Conservation (phyloP, 2,329 filamentous ascomycete genomes). For the Helicocarpus griseus region DNA sequence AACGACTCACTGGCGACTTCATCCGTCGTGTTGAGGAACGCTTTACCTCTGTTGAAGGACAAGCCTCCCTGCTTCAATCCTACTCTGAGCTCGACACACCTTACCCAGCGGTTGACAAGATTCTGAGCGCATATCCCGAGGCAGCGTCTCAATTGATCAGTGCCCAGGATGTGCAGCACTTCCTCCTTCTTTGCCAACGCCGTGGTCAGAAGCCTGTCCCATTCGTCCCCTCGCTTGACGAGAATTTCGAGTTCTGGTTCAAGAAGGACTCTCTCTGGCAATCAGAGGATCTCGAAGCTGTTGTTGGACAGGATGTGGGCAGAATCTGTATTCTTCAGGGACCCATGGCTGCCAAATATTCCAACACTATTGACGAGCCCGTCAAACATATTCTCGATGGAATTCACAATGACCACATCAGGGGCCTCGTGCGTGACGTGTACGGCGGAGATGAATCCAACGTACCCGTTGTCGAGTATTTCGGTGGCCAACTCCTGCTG, state of each 20-base stretch:
- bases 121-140: constrained; percentile 75
- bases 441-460: constrained; percentile 64
- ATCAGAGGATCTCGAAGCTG: constrained; percentile 91
- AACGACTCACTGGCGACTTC: constrained; percentile 81
- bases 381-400: constrained; percentile 89
- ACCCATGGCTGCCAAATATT: constrained; percentile 84
- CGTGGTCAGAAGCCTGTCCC: constrained; percentile 92
- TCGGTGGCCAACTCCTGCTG: constrained; percentile 71
- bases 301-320: constrained; percentile 91
- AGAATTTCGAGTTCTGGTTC: constrained; percentile 98
- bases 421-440: constrained; percentile 64
- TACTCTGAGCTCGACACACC: constrained; percentile 82
- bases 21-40: constrained; percentile 95
- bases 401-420: constrained; percentile 82
- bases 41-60: constrained; percentile 63
- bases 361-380: constrained; percentile 81
- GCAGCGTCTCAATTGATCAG: constrained; percentile 88
- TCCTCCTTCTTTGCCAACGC: constrained; percentile 83
- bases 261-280: constrained; percentile 99
- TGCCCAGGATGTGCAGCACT: constrained; percentile 95
- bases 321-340: constrained; percentile 95
- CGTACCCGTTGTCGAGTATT: constrained; percentile 86
- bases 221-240: constrained; percentile 90
- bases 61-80: constrained; percentile 76
- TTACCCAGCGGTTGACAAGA: constrained; percentile 64